Percentiles rank a stretch among this genome's conserved stretches.
Evolutionary conservation across 192 early-diverging fungal genomes (phyloP).

Genomic region (Coemansia sp.): DNA sequence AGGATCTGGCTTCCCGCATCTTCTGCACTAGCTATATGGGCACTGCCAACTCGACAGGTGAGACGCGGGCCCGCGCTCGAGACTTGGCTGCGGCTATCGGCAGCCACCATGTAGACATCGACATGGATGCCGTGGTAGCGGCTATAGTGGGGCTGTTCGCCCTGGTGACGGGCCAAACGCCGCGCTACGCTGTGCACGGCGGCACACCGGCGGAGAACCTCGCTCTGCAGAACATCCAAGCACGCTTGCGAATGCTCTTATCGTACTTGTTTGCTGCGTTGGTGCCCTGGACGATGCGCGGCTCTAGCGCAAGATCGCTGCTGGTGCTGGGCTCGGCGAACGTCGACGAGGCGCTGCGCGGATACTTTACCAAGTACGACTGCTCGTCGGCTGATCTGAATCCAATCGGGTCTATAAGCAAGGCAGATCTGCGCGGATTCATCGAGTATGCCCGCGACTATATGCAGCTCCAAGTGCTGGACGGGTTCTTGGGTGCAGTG

Average conservation of each 20-base stretch:
- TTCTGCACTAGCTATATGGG: constrained; percentile 99
- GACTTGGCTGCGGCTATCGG: constrained; percentile 81
- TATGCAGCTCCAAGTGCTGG: constrained; percentile 71
- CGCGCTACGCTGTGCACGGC: constrained; percentile 82
- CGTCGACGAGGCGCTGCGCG: constrained; percentile 95
- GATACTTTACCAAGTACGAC: constrained; percentile 99
- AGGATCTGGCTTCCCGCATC: constrained; percentile 81
- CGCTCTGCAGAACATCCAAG: constrained; percentile 97
- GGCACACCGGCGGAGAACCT: constrained; percentile 87
- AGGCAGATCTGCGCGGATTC: constrained; percentile 83
- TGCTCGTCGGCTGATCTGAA: constrained; percentile 97
- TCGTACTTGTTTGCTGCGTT: constrained; percentile 96
- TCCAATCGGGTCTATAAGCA: constrained; percentile 95
- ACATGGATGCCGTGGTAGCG: constrained; percentile 83
- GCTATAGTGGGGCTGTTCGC: constrained; percentile 79
- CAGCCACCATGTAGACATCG: constrained; percentile 89
- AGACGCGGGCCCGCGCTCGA: constrained; percentile 83
- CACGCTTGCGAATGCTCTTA: constrained; percentile 92
- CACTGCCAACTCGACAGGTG: constrained; percentile 84
- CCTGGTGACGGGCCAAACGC: constrained; percentile 72
- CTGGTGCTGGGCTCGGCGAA: constrained; percentile 97
- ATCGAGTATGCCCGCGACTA: constrained; percentile 69
- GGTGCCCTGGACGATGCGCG: constrained; percentile 81
- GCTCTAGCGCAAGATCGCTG: constrained; percentile 63
- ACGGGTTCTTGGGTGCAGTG: constrained; percentile 78